A percentile compares a stretch with the other conserved stretches of the same genome.
These are phyloP conservation scores for Colletotrichum sp. DNA, from an alignment of 2,329 filamentous ascomycete species.

Conservation along the genomic window DNA sequence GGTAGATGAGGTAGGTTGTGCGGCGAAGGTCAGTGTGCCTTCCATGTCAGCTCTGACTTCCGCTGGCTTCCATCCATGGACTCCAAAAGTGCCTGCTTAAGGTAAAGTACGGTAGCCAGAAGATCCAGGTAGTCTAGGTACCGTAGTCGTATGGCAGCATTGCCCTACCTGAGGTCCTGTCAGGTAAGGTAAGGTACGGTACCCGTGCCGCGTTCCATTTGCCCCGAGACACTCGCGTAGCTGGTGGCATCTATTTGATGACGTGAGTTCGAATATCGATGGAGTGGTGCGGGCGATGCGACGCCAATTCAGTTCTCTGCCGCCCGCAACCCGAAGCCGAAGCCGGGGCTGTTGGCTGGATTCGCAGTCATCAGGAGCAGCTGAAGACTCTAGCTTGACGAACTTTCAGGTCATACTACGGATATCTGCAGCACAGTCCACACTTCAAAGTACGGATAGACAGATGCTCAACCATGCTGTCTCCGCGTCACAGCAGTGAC, in stretches of 20 bases:
- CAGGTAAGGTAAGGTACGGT: neutral
- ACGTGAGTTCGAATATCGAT: neutral
- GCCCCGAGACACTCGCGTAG: neutral
- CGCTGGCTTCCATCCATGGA: neutral
- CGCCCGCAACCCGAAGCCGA: neutral
- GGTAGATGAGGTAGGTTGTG: no score
- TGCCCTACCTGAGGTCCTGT: neutral
- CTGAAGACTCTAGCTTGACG: neutral
- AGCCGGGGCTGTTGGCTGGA: neutral
- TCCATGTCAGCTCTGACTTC: neutral
- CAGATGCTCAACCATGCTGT: neutral
- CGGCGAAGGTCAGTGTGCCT: neutral
- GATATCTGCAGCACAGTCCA: neutral
- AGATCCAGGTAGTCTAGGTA: neutral
- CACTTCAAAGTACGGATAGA: neutral
- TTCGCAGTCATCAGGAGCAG: neutral
- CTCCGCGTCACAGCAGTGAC: neutral
- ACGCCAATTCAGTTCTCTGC: neutral
- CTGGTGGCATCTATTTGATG: neutral
- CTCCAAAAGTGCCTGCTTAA: neutral
- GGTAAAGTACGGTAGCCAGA: neutral
- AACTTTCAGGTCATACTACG: neutral
- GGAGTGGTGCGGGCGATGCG: neutral
- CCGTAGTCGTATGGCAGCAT: neutral
- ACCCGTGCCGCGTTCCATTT: neutral